Evolutionary conservation across 2,329 filamentous ascomycete genomes (phyloP).

Genomic region (Malbranchea zuffiana): DNA sequence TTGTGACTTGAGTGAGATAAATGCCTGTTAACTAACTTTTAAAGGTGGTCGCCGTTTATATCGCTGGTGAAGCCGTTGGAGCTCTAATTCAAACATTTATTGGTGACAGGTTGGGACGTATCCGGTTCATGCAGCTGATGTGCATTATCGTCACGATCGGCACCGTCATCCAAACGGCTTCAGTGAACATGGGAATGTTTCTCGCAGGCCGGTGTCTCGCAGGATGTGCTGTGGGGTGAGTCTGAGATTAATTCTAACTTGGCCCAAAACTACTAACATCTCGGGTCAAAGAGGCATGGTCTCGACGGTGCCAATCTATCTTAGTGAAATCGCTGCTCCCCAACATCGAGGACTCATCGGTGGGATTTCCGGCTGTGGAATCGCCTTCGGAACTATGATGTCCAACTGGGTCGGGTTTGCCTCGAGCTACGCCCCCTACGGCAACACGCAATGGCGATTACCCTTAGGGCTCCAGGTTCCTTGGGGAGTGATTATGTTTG

Average conservation of each 20-base stretch:
- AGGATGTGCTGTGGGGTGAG: slow-evolving; percentile 38
- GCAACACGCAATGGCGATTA: slow-evolving; percentile 44
- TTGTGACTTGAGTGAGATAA: neutral
- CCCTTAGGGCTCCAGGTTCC: slow-evolving; percentile 47
- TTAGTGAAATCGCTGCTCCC: slow-evolving; percentile 44
- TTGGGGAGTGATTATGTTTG: slow-evolving; percentile 45
- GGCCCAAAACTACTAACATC: neutral
- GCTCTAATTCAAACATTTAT: slow-evolving; percentile 44
- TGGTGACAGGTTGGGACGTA: slow-evolving; percentile 44
- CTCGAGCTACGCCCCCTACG: slow-evolving; percentile 44
- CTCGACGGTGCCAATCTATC: slow-evolving; percentile 45
- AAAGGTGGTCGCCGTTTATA: slow-evolving; percentile 47
- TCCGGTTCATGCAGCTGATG: slow-evolving; percentile 45
- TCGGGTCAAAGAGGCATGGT: slow-evolving; percentile 39
- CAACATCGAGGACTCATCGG: slow-evolving; percentile 43
- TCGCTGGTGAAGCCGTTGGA: slow-evolving; percentile 49
- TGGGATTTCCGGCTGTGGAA: slow-evolving; percentile 44
- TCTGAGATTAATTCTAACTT: neutral
- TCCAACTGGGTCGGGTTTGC: slow-evolving; percentile 50
- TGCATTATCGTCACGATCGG: slow-evolving; percentile 47
- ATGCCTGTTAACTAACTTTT: neutral
- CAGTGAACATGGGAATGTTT: slow-evolving; percentile 46
- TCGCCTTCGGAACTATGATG: slow-evolving; percentile 46
- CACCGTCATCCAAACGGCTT: slow-evolving; percentile 43
- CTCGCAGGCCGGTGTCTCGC: slow-evolving; percentile 41